phyloP scores from a whole-genome alignment of 2,329 filamentous ascomycete species.

The Botrytis paeoniae region DNA sequence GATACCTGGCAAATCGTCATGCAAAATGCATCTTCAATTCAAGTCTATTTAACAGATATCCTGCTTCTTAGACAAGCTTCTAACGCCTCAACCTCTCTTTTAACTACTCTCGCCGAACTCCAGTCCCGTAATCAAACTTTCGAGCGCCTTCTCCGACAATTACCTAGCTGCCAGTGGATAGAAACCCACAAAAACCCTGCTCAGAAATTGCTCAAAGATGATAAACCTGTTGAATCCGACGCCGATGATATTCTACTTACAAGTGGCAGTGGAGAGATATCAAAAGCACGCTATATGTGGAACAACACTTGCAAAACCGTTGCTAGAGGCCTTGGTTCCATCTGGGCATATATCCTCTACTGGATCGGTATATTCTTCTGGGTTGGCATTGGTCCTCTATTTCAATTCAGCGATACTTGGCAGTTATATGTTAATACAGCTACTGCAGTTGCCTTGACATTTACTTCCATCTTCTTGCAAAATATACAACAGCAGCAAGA shows the following conservation, averaged over 20 bases:
- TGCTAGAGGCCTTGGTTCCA: constrained; percentile 22
- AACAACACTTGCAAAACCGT: constrained; percentile 2
- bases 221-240: not conserved
- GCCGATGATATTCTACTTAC: not conserved
- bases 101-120: constrained; percentile 19
- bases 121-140: constrained; percentile 23
- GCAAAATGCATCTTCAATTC: constrained; percentile 38
- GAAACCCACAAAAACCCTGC: not conserved
- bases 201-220: not conserved
- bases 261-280: not conserved
- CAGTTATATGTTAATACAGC: constrained; percentile 42
- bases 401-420: constrained; percentile 24
- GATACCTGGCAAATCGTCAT: constrained; percentile 36
- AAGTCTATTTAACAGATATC: constrained; percentile 38
- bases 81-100: constrained; percentile 23
- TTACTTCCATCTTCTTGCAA: constrained; percentile 41
- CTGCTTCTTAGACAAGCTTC: constrained; percentile 37
- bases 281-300: not conserved
- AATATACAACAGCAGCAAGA: constrained; percentile 41
- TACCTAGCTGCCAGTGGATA: not conserved
- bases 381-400: constrained; percentile 24
- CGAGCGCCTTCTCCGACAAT: not conserved
- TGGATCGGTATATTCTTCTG: constrained; percentile 26
- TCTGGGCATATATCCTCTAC: constrained; percentile 20
- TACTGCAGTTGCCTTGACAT: constrained; percentile 44